These are phyloP conservation scores for Arthrobotrys iridis DNA, from an alignment of 2,329 filamentous ascomycete genomes.

Conservation along the genomic window DNA sequence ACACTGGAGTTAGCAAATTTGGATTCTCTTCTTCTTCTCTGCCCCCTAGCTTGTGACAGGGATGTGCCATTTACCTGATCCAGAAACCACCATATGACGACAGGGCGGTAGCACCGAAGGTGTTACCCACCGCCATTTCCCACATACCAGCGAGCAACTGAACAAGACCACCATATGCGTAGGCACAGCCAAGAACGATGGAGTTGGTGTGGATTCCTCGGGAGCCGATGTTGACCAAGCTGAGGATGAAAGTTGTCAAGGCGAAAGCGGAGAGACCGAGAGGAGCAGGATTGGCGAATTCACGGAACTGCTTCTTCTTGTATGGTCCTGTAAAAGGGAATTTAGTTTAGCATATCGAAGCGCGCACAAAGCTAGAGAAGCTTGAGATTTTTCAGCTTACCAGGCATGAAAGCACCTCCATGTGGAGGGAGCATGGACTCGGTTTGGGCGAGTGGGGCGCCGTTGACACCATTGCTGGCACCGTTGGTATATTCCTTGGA, in stretches of 20 bases:
- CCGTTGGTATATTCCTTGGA: constrained; percentile 49
- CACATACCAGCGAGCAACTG: constrained; percentile 88
- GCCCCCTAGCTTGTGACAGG: not conserved
- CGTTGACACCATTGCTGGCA: constrained; percentile 21
- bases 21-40: not conserved
- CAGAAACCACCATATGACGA: constrained; percentile 87
- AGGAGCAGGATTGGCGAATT: constrained; percentile 82
- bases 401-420: constrained; percentile 78
- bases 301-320: constrained; percentile 71
- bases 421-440: constrained; percentile 67
- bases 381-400: constrained; percentile 60
- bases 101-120: constrained; percentile 82
- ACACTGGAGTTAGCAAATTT: not conserved
- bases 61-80: constrained; percentile 65
- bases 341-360: constrained; percentile 5
- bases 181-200: constrained; percentile 75
- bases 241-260: constrained; percentile 82
- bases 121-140: constrained; percentile 90
- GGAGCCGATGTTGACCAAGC: constrained; percentile 75
- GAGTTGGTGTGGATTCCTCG: constrained; percentile 71
- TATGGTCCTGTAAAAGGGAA: constrained; percentile 62
- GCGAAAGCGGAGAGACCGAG: constrained; percentile 82
- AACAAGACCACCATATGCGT: constrained; percentile 79
- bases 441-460: constrained; percentile 43
- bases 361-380: not conserved